Conservation (phyloP, 2,329 filamentous ascomycete species). For the Ceratocystis cacaofunesta region DNA sequence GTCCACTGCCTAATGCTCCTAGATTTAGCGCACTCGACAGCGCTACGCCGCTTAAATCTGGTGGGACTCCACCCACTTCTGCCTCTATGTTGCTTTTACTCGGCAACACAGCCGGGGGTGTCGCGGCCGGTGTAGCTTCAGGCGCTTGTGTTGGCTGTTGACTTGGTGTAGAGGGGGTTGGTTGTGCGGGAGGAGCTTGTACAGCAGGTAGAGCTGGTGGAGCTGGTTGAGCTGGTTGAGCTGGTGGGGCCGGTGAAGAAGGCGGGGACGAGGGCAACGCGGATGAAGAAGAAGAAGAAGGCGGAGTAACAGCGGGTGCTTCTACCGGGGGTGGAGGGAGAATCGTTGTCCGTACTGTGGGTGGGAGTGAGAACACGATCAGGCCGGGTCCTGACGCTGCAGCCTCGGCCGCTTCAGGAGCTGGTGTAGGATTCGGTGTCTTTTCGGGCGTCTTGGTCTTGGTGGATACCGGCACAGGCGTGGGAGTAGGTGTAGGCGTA, state of each 20-base stretch:
- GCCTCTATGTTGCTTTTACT: slow-evolving; percentile 14
- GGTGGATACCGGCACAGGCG: neutral
- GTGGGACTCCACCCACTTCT: slow-evolving; percentile 14
- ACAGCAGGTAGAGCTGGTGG: slow-evolving; percentile 1
- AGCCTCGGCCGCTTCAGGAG: neutral
- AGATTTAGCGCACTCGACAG: slow-evolving; percentile 32
- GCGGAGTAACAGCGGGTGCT: neutral
- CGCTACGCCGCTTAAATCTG: slow-evolving; percentile 29
- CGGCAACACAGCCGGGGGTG: slow-evolving; percentile 19
- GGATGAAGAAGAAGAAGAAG: neutral
- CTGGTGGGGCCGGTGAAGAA: neutral
- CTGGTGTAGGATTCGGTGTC: neutral
- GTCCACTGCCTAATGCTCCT: slow-evolving; percentile 26
- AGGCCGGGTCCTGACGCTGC: neutral
- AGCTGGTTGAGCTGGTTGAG: neutral
- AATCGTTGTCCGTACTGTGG: neutral
- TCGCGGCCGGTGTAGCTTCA: slow-evolving; percentile 18
- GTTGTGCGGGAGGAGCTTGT: slow-evolving; percentile 11
- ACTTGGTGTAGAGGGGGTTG: slow-evolving; percentile 19
- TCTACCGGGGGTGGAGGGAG: neutral
- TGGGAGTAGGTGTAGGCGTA: neutral
- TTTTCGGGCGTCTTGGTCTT: neutral
- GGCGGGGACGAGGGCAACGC: neutral
- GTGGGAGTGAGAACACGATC: neutral
- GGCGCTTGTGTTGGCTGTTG: neutral